Base-by-base conservation (phyloP, 2,329 filamentous ascomycete genomes). In the Ceratocystiopsis sp. region DNA sequence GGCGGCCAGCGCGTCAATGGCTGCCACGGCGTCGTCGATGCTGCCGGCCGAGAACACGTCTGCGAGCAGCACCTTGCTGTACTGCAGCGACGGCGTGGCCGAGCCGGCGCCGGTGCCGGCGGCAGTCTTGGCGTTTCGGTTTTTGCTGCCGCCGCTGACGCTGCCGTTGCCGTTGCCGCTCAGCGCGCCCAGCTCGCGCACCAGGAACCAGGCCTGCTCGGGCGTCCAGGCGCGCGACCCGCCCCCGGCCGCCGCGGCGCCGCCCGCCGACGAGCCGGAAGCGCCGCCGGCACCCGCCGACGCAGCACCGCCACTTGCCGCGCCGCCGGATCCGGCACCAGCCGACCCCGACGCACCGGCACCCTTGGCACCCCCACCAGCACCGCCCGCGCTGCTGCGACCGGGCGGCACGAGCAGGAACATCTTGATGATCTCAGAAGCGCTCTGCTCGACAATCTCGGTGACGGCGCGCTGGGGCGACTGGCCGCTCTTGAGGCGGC, bases 391-490 rank as follows among this genome's bases (percentile, higher is more conserved):
- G 15, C 17, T 18, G 5, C 37, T 58, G 15, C 62, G 57, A 15
- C 56, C 57, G 2, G 64, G 56, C 41, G 72, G 72, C 38, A 76
- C 73, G 54, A 93, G 66, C 29, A 98, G 73, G 62, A 87, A 96
- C 69, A 95, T 86, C 55, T 94, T 93, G 48, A 94, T 65, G 40
- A 96, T 87, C 55, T 96, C 91, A 0, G 83, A 84, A 1, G 86
- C 83, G 16, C 81, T 82, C 55, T 94, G 85, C 43, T 84, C 78
- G 43, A 94, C 81, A 48, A 98, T 96, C 50, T 94, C 86, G 18
- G 77, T 68, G 3, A 95, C 80, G 3, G 91, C 91, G 51, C 80
- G 71, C 49, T 70, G 72, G 1, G 91, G 91, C 2, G 72, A 80
- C 58, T 95, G 86, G 15, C 91, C 89, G 1, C 81, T 77, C 61